Conservation (phyloP, 106 monocot species). For the Xerophyta viscosa region DNA sequence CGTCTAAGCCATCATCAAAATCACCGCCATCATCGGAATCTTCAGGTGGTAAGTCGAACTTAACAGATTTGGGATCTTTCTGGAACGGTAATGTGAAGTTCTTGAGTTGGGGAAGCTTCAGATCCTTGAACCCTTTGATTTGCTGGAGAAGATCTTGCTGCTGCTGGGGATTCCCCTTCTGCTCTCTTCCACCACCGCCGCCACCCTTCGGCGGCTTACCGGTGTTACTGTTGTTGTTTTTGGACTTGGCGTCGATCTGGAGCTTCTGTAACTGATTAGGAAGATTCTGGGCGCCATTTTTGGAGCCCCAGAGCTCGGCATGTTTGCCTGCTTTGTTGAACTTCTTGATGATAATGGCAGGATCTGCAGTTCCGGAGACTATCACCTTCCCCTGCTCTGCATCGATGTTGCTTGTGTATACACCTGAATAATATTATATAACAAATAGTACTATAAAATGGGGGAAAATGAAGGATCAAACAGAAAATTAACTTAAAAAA, state of each 20-base stretch:
- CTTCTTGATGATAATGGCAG: conserved; percentile 31
- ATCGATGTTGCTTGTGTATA: conserved; percentile 32
- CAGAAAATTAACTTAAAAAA: too few relatives aligned
- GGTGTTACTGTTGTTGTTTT: too few relatives aligned
- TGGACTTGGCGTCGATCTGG: conserved; percentile 23
- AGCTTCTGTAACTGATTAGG: conserved; percentile 30
- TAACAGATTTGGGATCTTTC: conserved; percentile 29
- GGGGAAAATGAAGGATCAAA: too few relatives aligned
- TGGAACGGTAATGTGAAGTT: conserved; percentile 15
- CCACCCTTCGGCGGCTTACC: conserved; percentile 7
- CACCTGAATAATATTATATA: conserved; percentile 14
- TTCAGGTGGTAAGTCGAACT: conserved; percentile 28
- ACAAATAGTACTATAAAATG: neutral
- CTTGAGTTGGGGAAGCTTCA: conserved; percentile 19
- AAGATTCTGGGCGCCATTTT: conserved; percentile 8
- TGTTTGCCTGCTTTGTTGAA: conserved; percentile 41
- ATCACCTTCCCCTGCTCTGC: conserved; percentile 37
- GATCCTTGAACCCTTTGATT: conserved; percentile 25
- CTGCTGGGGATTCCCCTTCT: conserved; percentile 7
- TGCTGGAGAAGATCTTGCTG: conserved; percentile 7
- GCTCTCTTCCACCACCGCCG: conserved; percentile 7
- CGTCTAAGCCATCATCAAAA: conserved; percentile 19
- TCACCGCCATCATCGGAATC: conserved; percentile 12
- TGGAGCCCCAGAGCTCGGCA: conserved; percentile 33
- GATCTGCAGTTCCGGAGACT: conserved; percentile 37